phyloP scores from a whole-genome alignment of 768 basidiomycete genomes.

The Boletus reticuloceps region DNA sequence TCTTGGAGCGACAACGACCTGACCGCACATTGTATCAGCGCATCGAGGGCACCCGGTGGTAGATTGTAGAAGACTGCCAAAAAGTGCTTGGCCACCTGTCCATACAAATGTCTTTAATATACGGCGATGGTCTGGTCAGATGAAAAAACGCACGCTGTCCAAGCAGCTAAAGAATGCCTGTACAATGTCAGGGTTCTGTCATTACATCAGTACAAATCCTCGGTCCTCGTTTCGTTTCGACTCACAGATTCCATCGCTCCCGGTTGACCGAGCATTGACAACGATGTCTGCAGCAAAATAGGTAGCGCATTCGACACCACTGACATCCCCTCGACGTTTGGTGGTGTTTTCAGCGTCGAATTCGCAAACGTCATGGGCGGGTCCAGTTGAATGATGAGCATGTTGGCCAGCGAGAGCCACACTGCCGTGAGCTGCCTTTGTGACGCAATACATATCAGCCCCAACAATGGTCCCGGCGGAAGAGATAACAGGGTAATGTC shows the following conservation, averaged over 20 bases:
- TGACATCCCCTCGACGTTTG: conserved; percentile 51
- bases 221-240: not conserved
- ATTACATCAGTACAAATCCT: conserved; percentile 6
- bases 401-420: conserved; percentile 82
- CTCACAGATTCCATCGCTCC: conserved; percentile 72
- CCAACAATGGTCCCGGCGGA: conserved; percentile 77
- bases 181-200: conserved; percentile 87
- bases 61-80: conserved; percentile 58
- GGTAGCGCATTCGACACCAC: conserved; percentile 57
- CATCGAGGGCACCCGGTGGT: conserved; percentile 60
- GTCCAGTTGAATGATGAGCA: conserved; percentile 79
- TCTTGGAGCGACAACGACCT: conserved; percentile 72
- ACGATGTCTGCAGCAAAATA: conserved; percentile 54
- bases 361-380: conserved; percentile 50
- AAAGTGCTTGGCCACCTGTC: conserved; percentile 55
- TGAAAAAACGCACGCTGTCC: conserved; percentile 56
- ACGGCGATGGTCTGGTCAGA: not conserved
- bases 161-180: conserved; percentile 85
- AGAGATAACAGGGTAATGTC: conserved; percentile 80
- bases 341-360: conserved; percentile 47
- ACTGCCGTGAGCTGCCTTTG: conserved; percentile 72
- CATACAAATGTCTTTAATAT: not conserved
- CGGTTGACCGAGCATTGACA: conserved; percentile 50
- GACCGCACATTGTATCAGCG: conserved; percentile 67
- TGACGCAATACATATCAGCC: conserved; percentile 69